Conservation (phyloP, 352 stramenopile genomes). For the Peronospora farinosa region DNA sequence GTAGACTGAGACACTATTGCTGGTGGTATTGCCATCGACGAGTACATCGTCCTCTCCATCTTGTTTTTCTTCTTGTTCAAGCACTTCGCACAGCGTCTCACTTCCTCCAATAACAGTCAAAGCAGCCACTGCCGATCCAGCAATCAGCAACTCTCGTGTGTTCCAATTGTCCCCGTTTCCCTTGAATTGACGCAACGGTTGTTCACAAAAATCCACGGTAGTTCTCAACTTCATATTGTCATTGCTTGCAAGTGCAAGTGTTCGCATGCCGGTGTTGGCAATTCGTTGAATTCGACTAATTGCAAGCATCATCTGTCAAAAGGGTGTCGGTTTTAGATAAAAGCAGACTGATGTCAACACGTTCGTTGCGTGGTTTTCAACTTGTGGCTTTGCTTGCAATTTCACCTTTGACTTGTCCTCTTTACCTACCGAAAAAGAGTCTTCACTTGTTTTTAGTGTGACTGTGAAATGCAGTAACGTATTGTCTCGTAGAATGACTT, state of each 20-base stretch:
- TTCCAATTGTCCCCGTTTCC: neutral
- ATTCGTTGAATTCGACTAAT: neutral
- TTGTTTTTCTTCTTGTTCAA: slow-evolving; percentile 6
- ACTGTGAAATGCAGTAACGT: neutral
- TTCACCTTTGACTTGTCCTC: too few relatives aligned
- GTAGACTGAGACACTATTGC: slow-evolving; percentile 25
- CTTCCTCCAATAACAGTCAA: slow-evolving; percentile 1
- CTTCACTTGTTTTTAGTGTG: neutral
- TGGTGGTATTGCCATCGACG: slow-evolving; percentile 4
- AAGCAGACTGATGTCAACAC: neutral
- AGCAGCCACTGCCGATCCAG: slow-evolving; percentile 1
- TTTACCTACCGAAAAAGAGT: neutral
- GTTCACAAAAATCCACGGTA: neutral
- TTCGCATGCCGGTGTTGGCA: neutral
- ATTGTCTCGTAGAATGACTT: too few relatives aligned
- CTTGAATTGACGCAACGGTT: slow-evolving; percentile 4
- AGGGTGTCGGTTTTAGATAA: neutral
- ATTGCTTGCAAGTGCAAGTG: slow-evolving; percentile 3
- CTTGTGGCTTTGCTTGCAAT: too few relatives aligned
- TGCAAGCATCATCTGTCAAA: neutral
- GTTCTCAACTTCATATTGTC: neutral
- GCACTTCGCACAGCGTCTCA: slow-evolving; percentile 13
- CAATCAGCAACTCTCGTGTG: slow-evolving; percentile 1
- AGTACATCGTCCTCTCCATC: slow-evolving; percentile 1
- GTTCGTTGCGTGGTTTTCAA: neutral